Evolutionary conservation across 148 eudicot genomes (phyloP).

Genomic region (Fagopyrum homotropicum): DNA sequence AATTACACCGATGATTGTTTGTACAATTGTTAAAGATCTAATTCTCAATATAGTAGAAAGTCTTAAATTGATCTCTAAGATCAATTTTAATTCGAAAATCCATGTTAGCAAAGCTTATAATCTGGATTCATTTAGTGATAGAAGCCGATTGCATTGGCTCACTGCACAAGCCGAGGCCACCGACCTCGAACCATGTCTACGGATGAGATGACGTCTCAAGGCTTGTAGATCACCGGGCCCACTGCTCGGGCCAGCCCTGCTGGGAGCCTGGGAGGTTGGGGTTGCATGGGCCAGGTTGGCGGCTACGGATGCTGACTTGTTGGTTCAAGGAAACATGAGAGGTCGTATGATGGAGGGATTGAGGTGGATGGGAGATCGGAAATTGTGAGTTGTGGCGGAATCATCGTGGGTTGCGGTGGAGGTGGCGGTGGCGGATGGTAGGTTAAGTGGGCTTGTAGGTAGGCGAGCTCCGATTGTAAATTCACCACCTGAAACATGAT

Average conservation of each 20-base stretch:
- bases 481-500: slow-evolving; percentile 50
- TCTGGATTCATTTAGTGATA: not conserved
- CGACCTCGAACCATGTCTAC: slow-evolving; percentile 21
- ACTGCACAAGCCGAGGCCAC: too few relatives aligned
- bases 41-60: not conserved
- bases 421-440: slow-evolving; percentile 40
- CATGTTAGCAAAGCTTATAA: not conserved
- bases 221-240: slow-evolving; percentile 14
- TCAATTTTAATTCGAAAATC: not conserved
- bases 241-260: slow-evolving; percentile 11
- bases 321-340: slow-evolving; percentile 42
- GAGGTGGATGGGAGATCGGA: slow-evolving; percentile 36
- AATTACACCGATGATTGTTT: not conserved
- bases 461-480: slow-evolving; percentile 77
- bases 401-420: slow-evolving; percentile 27
- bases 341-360: slow-evolving; percentile 32
- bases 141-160: not conserved
- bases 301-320: slow-evolving; percentile 21
- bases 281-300: slow-evolving; percentile 29
- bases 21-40: not conserved
- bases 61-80: not conserved
- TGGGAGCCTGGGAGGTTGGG: slow-evolving; percentile 16
- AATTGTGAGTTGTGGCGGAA: slow-evolving; percentile 29
- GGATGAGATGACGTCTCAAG: slow-evolving; percentile 24
- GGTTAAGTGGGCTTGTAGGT: slow-evolving; percentile 80